A percentile compares a stretch with the other conserved stretches of the same genome.
Evolutionary conservation across 1,284 basidiomycete genomes (phyloP).

Genomic region (Cutaneotrichosporon mucoides): DNA sequence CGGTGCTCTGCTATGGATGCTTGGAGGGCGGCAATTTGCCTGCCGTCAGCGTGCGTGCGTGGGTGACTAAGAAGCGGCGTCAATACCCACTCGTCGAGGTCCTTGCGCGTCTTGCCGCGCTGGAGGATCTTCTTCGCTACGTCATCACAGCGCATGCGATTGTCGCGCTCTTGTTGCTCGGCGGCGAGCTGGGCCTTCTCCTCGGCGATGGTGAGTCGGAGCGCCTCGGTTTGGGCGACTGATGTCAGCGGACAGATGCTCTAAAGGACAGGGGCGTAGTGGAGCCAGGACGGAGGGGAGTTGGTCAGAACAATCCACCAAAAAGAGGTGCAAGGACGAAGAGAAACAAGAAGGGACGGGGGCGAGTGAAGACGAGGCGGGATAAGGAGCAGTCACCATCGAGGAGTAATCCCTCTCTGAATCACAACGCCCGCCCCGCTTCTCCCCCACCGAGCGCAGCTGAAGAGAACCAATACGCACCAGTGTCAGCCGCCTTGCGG

Average conservation of each 20-base stretch:
- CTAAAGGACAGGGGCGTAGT: too few relatives aligned
- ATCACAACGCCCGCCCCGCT: too few relatives aligned
- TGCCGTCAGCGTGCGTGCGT: constrained; percentile 8
- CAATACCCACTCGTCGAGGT: constrained; percentile 40
- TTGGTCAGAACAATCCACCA: too few relatives aligned
- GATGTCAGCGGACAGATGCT: not conserved
- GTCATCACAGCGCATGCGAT: constrained; percentile 39
- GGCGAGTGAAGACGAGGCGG: too few relatives aligned
- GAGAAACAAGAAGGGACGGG: too few relatives aligned
- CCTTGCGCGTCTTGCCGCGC: constrained; percentile 27
- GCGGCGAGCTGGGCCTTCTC: constrained; percentile 32
- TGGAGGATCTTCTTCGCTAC: constrained; percentile 34
- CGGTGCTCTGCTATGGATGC: constrained; percentile 31
- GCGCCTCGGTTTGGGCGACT: constrained; percentile 22
- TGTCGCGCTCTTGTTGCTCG: constrained; percentile 30
- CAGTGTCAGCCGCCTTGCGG: constrained; percentile 26
- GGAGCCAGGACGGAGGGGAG: too few relatives aligned
- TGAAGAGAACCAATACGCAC: constrained; percentile 19
- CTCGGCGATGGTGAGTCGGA: constrained; percentile 25
- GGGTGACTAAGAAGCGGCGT: not conserved
- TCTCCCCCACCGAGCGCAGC: too few relatives aligned
- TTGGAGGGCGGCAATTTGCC: constrained; percentile 33
- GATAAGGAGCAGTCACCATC: too few relatives aligned
- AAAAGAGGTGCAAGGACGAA: too few relatives aligned
- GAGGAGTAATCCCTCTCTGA: too few relatives aligned